Evolutionary conservation across 2,329 filamentous ascomycete genomes (phyloP).

Genomic region (Arthrobotrys conoides): DNA sequence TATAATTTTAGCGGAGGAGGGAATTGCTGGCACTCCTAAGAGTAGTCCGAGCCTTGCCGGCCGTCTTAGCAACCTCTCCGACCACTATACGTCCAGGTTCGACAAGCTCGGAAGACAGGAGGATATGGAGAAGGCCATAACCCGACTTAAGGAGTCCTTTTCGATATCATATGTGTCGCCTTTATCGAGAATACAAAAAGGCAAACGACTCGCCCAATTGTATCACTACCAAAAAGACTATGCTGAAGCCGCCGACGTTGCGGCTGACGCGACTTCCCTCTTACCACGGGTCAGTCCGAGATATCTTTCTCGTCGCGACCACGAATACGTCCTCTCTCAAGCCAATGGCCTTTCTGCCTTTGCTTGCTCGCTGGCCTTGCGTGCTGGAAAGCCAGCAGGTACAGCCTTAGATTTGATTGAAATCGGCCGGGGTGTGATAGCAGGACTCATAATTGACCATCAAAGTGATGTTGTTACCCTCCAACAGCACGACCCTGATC

Average conservation of each 20-base stretch:
- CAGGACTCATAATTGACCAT: constrained; percentile 2
- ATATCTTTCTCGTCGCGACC: constrained; percentile 30
- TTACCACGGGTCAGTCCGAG: constrained; percentile 31
- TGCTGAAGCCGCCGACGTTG: background rate
- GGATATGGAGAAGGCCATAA: constrained; percentile 9
- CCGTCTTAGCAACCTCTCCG: constrained; percentile 17
- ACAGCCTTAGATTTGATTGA: constrained; percentile 23
- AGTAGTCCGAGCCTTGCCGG: background rate
- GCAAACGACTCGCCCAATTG: background rate
- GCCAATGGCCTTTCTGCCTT: constrained; percentile 14
- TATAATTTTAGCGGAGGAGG: background rate
- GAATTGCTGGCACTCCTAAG: background rate
- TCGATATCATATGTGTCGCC: constrained; percentile 2
- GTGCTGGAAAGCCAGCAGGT: background rate
- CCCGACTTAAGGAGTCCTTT: constrained; percentile 6
- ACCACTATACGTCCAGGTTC: background rate
- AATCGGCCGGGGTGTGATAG: constrained; percentile 26
- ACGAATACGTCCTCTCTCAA: constrained; percentile 31
- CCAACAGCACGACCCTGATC: background rate
- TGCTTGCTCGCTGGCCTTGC: constrained; percentile 21
- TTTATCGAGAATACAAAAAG: constrained; percentile 3
- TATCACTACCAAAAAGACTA: background rate
- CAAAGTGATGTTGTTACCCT: constrained; percentile 20
- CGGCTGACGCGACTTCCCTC: background rate
- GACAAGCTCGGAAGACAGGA: background rate